Conservation (phyloP, 1,139 yeast species). For the Protomyces gravidus region DNA sequence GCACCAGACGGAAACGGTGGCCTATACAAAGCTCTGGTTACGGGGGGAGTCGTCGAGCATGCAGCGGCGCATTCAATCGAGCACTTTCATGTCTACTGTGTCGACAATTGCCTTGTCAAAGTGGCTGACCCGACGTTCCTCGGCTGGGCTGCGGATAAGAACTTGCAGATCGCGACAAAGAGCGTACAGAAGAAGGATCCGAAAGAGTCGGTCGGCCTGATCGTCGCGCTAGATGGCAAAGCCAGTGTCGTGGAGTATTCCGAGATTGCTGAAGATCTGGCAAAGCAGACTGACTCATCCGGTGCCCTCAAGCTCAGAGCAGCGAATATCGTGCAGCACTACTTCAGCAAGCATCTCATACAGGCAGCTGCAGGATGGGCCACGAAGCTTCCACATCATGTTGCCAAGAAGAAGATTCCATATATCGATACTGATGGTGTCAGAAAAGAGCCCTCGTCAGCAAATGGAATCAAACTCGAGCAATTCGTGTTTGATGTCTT, state of each 20-base stretch:
- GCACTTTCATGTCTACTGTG: constrained; percentile 95
- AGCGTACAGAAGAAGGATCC: constrained; percentile 92
- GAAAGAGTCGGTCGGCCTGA: constrained; percentile 82
- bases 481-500: constrained; percentile 97
- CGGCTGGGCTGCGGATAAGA: constrained; percentile 67
- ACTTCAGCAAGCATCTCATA: constrained; percentile 75
- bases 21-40: constrained; percentile 72
- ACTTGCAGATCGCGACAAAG: constrained; percentile 80
- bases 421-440: constrained; percentile 52
- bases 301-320: constrained; percentile 70
- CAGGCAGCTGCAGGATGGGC: constrained; percentile 63
- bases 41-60: constrained; percentile 64
- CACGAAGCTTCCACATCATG: constrained; percentile 79
- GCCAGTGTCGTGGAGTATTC: constrained; percentile 96
- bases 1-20: constrained; percentile 99
- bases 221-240: constrained; percentile 58
- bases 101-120: constrained; percentile 85
- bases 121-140: constrained; percentile 92
- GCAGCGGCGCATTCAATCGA: constrained; percentile 65
- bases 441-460: constrained; percentile 57
- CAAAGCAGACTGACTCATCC: constrained; percentile 40
- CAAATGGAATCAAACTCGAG: constrained; percentile 91
- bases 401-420: constrained; percentile 87
- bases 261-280: constrained; percentile 73
- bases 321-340: constrained; percentile 96